Conservation (phyloP, 2,329 filamentous ascomycete genomes). For the Neofusicoccum sp. region DNA sequence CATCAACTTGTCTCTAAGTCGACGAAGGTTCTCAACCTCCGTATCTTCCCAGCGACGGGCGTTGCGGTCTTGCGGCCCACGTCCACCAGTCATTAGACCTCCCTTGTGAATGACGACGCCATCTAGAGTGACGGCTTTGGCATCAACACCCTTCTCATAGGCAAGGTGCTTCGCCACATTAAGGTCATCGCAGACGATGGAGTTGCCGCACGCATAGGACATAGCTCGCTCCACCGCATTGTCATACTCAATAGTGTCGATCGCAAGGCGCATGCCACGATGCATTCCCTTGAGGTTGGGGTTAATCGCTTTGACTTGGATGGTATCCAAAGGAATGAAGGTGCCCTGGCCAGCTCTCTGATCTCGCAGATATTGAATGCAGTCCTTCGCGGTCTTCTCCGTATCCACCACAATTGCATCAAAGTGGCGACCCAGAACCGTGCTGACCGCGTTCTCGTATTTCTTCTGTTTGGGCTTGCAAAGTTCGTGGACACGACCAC, state of each 20-base stretch:
- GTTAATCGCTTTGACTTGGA: constrained; percentile 89
- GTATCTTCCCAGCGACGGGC: constrained; percentile 86
- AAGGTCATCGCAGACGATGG: constrained; percentile 88
- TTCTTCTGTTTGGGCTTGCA: constrained; percentile 98
- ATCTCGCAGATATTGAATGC: constrained; percentile 90
- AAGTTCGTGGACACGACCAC: constrained; percentile 83
- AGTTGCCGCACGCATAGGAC: constrained; percentile 90
- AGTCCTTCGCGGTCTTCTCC: constrained; percentile 90
- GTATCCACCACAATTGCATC: constrained; percentile 94
- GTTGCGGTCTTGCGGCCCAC: constrained; percentile 68
- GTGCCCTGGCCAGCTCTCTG: constrained; percentile 84
- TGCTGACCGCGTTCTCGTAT: constrained; percentile 88
- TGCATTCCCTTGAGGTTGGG: constrained; percentile 86
- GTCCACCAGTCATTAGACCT: constrained; percentile 93
- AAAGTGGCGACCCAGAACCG: constrained; percentile 87
- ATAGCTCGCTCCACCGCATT: constrained; percentile 85
- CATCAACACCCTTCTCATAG: constrained; percentile 78
- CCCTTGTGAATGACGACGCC: constrained; percentile 97
- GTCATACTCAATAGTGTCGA: constrained; percentile 95
- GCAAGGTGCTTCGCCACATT: constrained; percentile 85
- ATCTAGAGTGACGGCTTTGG: constrained; percentile 91
- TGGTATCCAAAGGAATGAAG: constrained; percentile 95
- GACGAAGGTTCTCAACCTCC: constrained; percentile 81
- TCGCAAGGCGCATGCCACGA: constrained; percentile 79
- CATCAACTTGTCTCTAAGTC: constrained; percentile 70